Evolutionary conservation across 805 yeast genomes (phyloP).

Genomic region (Lachancea cidri): DNA sequence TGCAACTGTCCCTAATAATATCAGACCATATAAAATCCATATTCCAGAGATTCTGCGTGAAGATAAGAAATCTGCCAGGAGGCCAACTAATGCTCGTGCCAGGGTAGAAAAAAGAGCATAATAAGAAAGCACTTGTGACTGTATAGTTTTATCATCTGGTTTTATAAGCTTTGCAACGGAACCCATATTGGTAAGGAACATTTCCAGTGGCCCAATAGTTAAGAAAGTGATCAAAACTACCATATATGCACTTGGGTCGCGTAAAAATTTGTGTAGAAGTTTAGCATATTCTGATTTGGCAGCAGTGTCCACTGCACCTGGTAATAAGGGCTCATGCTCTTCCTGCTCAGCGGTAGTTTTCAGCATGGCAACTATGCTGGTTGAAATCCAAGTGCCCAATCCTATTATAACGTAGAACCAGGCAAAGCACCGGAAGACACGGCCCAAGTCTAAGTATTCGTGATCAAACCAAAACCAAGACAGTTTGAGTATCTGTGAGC

Average conservation of each 20-base stretch:
- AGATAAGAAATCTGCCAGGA: slow-evolving; percentile 56
- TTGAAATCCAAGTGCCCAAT: slow-evolving; percentile 54
- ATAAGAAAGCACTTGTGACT: slow-evolving; percentile 48
- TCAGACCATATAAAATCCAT: slow-evolving; percentile 29
- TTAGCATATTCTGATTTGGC: slow-evolving; percentile 22
- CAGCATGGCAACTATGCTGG: slow-evolving; percentile 55
- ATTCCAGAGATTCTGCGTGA: slow-evolving; percentile 25
- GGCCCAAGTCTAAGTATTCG: slow-evolving; percentile 40
- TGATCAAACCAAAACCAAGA: slow-evolving; percentile 34
- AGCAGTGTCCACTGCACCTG: slow-evolving; percentile 34
- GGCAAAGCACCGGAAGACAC: slow-evolving; percentile 50
- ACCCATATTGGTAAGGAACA: slow-evolving; percentile 79
- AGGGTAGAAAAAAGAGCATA: slow-evolving; percentile 64
- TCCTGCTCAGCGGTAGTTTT: slow-evolving; percentile 28
- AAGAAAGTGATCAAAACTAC: slow-evolving; percentile 60
- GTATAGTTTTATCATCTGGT: slow-evolving; percentile 15
- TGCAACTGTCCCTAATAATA: slow-evolving; percentile 34
- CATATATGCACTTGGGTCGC: slow-evolving; percentile 57
- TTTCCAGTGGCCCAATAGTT: slow-evolving; percentile 78
- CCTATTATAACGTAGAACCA: slow-evolving; percentile 53
- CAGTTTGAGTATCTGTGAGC: slow-evolving; percentile 54
- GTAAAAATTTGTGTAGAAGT: slow-evolving; percentile 28
- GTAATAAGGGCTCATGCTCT: slow-evolving; percentile 18
- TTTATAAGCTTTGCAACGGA: slow-evolving; percentile 47
- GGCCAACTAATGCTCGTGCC: slow-evolving; percentile 63